Evolutionary conservation across 495 filamentous ascomycete species (phyloP).

Genomic region (Trichoderma orchidacearum): DNA sequence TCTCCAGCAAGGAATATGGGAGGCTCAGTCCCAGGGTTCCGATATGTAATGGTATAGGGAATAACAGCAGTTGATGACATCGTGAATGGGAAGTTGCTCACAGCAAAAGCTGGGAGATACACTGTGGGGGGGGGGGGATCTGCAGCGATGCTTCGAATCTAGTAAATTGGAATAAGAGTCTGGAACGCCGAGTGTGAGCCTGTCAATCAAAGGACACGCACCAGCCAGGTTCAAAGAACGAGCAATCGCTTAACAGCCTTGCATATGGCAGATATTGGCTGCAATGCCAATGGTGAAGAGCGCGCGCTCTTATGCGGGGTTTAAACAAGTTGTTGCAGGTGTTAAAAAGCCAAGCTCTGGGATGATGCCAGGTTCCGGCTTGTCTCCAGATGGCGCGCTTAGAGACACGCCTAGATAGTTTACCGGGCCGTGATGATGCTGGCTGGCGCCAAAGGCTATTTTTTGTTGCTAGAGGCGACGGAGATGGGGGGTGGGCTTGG

Average conservation of each 20-base stretch:
- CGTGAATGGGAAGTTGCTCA: constrained; percentile 4
- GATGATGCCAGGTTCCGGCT: no score
- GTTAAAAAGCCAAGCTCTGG: not conserved
- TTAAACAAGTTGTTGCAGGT: not conserved
- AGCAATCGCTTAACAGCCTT: not conserved
- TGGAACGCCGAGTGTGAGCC: not conserved
- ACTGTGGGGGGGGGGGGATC: not conserved
- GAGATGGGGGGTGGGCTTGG: not conserved
- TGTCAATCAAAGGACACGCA: not conserved
- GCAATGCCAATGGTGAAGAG: no score
- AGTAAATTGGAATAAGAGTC: no score
- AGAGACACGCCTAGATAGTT: not conserved
- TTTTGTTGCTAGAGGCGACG: not conserved
- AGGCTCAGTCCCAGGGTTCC: constrained; percentile 38
- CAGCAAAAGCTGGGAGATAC: constrained; percentile 1
- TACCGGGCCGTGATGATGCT: not conserved
- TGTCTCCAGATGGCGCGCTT: no score
- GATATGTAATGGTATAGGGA: constrained; percentile 41
- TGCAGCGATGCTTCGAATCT: not conserved
- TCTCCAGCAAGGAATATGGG: constrained; percentile 54
- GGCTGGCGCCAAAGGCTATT: not conserved
- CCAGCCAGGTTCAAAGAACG: not conserved
- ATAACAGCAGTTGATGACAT: constrained; percentile 26
- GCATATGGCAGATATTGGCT: not conserved
- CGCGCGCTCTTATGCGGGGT: not conserved